Percentiles rank a stretch among this genome's conserved stretches.
Conservation (phyloP, 306 rosid genomes). For the Prunus mume region DNA sequence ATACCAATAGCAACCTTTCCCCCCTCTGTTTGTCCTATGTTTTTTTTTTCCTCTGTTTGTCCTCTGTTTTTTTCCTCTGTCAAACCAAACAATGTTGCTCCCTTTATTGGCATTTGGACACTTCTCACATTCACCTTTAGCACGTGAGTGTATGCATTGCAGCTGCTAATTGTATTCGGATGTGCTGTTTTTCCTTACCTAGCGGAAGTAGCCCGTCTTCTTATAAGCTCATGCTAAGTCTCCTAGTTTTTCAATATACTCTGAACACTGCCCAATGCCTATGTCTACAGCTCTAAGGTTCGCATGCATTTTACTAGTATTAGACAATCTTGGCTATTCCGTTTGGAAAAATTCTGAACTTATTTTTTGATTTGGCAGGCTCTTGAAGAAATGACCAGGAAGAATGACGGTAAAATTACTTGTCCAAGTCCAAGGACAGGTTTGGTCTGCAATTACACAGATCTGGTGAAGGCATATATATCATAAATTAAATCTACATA, state of each 20-base stretch:
- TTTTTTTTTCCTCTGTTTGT: no score
- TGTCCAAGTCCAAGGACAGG: slow-evolving; percentile 74
- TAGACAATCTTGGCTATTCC: not conserved
- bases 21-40: no score
- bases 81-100: not conserved
- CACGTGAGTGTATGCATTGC: slow-evolving; percentile 4
- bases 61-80: no score
- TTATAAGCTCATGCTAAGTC: slow-evolving; percentile 30
- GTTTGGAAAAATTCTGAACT: slow-evolving; percentile 4
- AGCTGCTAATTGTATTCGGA: slow-evolving; percentile 11
- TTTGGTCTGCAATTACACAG: slow-evolving; percentile 48
- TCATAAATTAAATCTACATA: slow-evolving; percentile 45
- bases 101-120: slow-evolving; percentile 5
- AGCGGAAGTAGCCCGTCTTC: no score
- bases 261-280: slow-evolving; percentile 62
- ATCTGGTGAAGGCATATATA: slow-evolving; percentile 73
- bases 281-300: slow-evolving; percentile 92
- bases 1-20: no score
- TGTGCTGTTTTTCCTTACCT: slow-evolving; percentile 43
- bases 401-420: slow-evolving; percentile 62
- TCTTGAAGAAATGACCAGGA: slow-evolving; percentile 84
- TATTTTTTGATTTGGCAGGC: slow-evolving; percentile 57
- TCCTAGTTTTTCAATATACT: not conserved
- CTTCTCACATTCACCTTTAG: slow-evolving; percentile 20
- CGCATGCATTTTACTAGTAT: slow-evolving; percentile 6